phyloP scores from a whole-genome alignment of 768 basidiomycete species.

The Nidularia pulvinata region DNA sequence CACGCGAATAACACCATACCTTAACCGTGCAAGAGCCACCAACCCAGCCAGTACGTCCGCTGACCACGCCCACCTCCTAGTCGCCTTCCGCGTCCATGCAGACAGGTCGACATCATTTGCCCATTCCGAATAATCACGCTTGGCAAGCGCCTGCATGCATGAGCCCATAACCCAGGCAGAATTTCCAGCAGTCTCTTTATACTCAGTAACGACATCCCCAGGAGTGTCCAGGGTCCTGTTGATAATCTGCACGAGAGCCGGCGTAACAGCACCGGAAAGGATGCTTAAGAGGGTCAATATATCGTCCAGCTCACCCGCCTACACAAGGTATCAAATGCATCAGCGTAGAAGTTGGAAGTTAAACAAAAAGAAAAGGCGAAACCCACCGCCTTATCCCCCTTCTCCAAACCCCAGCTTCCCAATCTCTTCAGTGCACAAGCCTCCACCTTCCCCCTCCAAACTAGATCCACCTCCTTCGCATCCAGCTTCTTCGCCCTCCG shows the following conservation, averaged over 20 bases:
- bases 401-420: constrained; percentile 32
- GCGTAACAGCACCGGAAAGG: constrained; percentile 42
- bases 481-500: constrained; percentile 46
- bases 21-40: constrained; percentile 40
- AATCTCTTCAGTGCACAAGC: constrained; percentile 45
- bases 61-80: constrained; percentile 59
- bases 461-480: constrained; percentile 46
- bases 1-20: constrained; percentile 28
- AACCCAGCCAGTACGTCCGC: constrained; percentile 55
- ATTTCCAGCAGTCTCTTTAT: constrained; percentile 28
- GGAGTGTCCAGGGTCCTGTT: constrained; percentile 30
- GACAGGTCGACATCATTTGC: constrained; percentile 39
- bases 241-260: constrained; percentile 42
- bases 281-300: constrained; percentile 53
- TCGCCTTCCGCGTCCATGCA: constrained; percentile 43
- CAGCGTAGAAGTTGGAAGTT: not conserved
- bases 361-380: not conserved
- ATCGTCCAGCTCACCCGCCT: constrained; percentile 54
- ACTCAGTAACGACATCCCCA: constrained; percentile 13
- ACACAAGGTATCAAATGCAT: not conserved
- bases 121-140: constrained; percentile 45
- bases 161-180: constrained; percentile 57
- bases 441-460: constrained; percentile 58
- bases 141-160: constrained; percentile 56
- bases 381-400: constrained; percentile 39